Evolutionary conservation across 164 flowering plant genomes (phyloP), one percentile per base, ranked within the genome.

Genomic region (Cinnamomum chago): DNA sequence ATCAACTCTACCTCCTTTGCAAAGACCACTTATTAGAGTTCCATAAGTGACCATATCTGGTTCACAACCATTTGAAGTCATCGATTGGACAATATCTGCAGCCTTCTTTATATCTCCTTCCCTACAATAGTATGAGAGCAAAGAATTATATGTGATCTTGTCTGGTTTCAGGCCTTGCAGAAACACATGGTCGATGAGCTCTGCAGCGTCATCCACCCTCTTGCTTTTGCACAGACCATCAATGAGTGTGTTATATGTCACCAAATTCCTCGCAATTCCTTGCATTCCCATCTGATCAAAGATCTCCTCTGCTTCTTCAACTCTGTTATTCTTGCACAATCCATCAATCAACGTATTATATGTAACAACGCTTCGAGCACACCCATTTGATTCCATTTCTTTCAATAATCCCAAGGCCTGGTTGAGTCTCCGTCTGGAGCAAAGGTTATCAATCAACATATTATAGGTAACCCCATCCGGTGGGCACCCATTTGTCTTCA

Each of bases 251-350:
- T 95, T 95, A 73, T 89, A 93, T 7, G 98, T 95, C 55, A 90
- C 88, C 67, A 82, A 40, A 79, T 87, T 86, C 79, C 92, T 85
- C 14, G 96, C 87, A 75, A 95, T 81, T 22, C 99, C 99, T 74
- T 84, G 93, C 20, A 92, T 69, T 72, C 92, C 96, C 98, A 95
- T 95, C 79, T 90, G 86, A 78, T 92, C 93, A 77, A 95, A 93
- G 52, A 95, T 83, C 83, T 92, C 97, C 78, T 92, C 96, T 3
- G 98, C 99, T 72, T 88, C 90, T 72, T 85, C 84, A 22, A 93
- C 81, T 79, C 85, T 87, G 77, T 79, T 80, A 72, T 84, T 85
- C 78, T 89, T 93, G 83, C 94, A 92, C 22, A 92, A 85, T 71
- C 97, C 98, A 65, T 85, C 87, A 50, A 95, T 93, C 68, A 95